Evolutionary conservation across 148 eudicot species (phyloP), one percentile per base, ranked within the genome.

Genomic region (Vaccinium macrocarpon): DNA sequence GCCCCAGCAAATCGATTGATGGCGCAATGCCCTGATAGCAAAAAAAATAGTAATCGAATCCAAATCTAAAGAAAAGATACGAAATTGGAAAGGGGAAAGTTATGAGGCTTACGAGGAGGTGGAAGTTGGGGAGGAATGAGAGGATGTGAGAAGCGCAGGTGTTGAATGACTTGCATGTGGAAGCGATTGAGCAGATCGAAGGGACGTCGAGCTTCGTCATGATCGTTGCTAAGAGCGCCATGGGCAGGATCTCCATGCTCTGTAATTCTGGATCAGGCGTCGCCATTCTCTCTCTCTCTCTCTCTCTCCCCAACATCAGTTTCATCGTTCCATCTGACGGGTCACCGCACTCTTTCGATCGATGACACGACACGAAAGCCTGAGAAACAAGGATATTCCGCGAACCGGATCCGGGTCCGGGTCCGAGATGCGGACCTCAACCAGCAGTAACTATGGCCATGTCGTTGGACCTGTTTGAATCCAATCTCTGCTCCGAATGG

Each of bases 151-250:
- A 85, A 55, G 98, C 92, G 88, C 94, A 95, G 38, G 91, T 81
- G 55, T 87, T 88, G 91, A 94, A 88, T 81, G 93, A 61, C 81
- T 86, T 92, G 88, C 95, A 95, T 62, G 99, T 97, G 79, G 96
- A 88, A 19, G 95, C 94, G 9, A 89, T 59, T 7, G 98, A 93
- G 79, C 93, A 92, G 79, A 97, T 95, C 46, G 98, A 97, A 15
- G 94, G 85, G 38, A 94, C 86, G 66, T 97, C 99, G 81, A 97
- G 90, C 88, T 95, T 97, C 9, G 92, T 83, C 89, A 95, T 81
- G 38, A 97, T 91, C 42, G 99, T 92, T 10, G 90, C 96, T 13
- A 95, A 35, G 38, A 97, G 81, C 61, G 95, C 94, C 42, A 88
- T 25, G 0, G 99, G 98, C 3, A 96, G 89, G 6, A 83, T 88